Percentiles rank a stretch among this genome's conserved stretches.
Evolutionary conservation across 1,284 basidiomycete genomes (phyloP).

Genomic region (Puccinia hordei): DNA sequence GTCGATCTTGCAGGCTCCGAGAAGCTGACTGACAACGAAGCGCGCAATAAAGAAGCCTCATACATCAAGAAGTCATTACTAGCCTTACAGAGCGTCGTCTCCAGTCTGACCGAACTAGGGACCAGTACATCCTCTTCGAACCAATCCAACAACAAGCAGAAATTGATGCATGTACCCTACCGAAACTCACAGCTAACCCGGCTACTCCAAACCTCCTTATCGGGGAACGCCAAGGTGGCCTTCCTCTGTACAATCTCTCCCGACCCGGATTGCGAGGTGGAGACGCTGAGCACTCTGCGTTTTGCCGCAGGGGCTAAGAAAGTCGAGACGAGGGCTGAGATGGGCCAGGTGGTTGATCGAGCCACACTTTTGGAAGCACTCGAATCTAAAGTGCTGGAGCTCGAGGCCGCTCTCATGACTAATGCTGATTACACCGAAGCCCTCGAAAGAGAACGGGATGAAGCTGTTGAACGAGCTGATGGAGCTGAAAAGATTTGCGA

Average conservation of each 20-base stretch:
- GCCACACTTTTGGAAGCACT: constrained; percentile 38
- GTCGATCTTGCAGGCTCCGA: constrained; percentile 67
- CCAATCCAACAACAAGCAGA: constrained; percentile 15
- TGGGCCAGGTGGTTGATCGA: constrained; percentile 57
- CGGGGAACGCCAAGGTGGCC: constrained; percentile 65
- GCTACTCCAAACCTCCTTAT: constrained; percentile 65
- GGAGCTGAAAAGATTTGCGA: constrained; percentile 33
- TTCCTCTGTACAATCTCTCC: constrained; percentile 65
- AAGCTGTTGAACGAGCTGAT: constrained; percentile 43
- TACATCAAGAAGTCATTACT: constrained; percentile 65
- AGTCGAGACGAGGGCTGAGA: constrained; percentile 65
- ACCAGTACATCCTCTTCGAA: constrained; percentile 34
- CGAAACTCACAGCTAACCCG: constrained; percentile 65
- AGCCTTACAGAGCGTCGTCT: constrained; percentile 53
- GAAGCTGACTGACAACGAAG: constrained; percentile 64
- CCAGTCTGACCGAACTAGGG: constrained; percentile 12
- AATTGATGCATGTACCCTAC: constrained; percentile 63
- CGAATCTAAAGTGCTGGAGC: constrained; percentile 42
- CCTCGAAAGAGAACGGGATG: constrained; percentile 43
- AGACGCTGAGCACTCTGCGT: constrained; percentile 65
- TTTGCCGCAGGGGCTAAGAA: constrained; percentile 65
- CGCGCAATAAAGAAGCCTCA: constrained; percentile 64
- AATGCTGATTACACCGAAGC: constrained; percentile 50
- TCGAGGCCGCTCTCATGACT: constrained; percentile 40
- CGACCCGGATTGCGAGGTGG: constrained; percentile 63